phyloP scores from a whole-genome alignment of 73 alveolate genomes.

The Paramecium pentaurelia region DNA sequence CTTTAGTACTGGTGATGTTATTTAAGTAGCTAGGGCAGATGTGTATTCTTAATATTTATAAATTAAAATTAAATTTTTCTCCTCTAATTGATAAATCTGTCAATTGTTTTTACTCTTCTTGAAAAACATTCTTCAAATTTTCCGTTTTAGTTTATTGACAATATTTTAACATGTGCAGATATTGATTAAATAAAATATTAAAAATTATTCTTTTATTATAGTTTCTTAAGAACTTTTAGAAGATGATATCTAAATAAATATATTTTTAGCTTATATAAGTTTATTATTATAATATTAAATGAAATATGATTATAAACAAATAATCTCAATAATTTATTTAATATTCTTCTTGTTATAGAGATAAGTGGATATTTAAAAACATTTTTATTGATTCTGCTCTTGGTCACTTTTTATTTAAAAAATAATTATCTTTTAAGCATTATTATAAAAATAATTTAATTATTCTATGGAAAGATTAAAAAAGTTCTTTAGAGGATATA shows the following conservation, averaged over 20 bases:
- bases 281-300: too few relatives aligned
- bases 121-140: background rate
- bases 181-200: background rate
- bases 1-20: background rate
- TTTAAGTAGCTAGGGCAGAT: background rate
- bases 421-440: background rate
- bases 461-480: background rate
- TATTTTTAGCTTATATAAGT: background rate
- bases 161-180: background rate
- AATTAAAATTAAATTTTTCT: background rate
- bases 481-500: slow-evolving; percentile 38
- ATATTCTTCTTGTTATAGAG: background rate
- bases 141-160: too few relatives aligned
- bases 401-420: background rate
- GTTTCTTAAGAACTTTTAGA: background rate
- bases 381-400: background rate
- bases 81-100: background rate
- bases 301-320: too few relatives aligned
- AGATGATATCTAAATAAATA: background rate
- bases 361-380: too few relatives aligned
- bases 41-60: background rate
- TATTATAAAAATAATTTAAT: background rate
- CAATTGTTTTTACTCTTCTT: background rate
- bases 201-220: background rate
- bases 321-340: background rate